These are phyloP conservation scores for Ziziphus jujuba DNA, from an alignment of 306 rosid species.

Conservation along the genomic window DNA sequence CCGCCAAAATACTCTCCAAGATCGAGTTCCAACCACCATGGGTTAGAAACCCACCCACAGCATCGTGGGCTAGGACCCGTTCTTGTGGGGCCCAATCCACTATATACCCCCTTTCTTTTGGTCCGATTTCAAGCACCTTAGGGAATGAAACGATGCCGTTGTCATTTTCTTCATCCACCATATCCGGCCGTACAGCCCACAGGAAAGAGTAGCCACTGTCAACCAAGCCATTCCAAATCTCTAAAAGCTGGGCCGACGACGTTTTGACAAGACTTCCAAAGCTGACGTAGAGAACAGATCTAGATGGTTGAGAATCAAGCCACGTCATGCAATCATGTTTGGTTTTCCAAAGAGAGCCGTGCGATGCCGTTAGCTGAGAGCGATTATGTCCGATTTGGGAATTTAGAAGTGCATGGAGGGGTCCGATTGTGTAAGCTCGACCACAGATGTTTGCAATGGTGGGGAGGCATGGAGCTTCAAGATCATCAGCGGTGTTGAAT, in stretches of 20 bases:
- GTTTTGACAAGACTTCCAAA: slow-evolving; percentile 13
- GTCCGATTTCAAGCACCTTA: too few species aligned
- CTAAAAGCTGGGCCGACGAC: slow-evolving; percentile 2
- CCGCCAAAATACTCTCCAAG: too few species aligned
- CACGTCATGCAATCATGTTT: slow-evolving; percentile 5
- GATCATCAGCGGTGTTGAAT: slow-evolving; percentile 17
- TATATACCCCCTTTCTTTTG: too few species aligned
- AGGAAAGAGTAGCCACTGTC: not conserved
- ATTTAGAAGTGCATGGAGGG: too few species aligned
- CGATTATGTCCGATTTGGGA: not conserved
- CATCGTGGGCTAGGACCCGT: too few species aligned
- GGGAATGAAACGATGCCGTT: not conserved
- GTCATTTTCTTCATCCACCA: slow-evolving; percentile 4
- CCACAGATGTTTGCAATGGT: not conserved
- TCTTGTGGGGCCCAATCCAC: too few species aligned
- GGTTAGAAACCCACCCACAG: too few species aligned
- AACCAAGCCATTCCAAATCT: slow-evolving; percentile 27
- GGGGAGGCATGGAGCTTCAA: slow-evolving; percentile 8
- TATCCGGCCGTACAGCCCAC: not conserved
- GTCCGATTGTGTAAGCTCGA: slow-evolving; percentile 19
- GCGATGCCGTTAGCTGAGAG: not conserved
- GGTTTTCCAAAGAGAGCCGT: not conserved
- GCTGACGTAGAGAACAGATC: slow-evolving; percentile 23
- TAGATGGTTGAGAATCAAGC: not conserved
- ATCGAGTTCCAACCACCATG: too few species aligned